Evolutionary conservation across 2,329 filamentous ascomycete species (phyloP).

Genomic region (Nemania sp.): DNA sequence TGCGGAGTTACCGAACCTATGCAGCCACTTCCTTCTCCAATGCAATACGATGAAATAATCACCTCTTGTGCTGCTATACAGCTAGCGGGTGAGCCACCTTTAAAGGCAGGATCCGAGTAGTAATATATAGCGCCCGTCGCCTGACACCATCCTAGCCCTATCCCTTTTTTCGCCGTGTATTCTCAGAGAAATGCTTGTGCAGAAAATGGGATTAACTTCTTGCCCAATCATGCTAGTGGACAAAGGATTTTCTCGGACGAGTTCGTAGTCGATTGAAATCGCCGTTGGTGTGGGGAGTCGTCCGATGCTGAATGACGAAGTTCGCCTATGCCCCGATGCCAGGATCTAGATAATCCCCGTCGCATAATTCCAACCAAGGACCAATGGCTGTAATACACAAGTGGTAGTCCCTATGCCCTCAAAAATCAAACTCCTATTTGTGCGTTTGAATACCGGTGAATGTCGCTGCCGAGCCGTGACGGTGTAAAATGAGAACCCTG

Average conservation of each 20-base stretch:
- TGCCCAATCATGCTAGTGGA: conserved; percentile 12
- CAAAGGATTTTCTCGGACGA: conserved; percentile 18
- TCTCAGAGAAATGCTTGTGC: conserved; percentile 28
- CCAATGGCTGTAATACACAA: conserved; percentile 29
- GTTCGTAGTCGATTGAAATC: conserved; percentile 24
- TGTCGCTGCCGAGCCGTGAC: conserved; percentile 39
- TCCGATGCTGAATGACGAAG: conserved; percentile 30
- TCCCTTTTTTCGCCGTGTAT: conserved; percentile 36
- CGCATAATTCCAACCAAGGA: conserved; percentile 29
- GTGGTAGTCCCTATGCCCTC: conserved; percentile 24
- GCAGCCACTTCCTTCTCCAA: conserved; percentile 36
- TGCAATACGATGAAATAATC: conserved; percentile 39
- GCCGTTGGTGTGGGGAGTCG: conserved; percentile 20
- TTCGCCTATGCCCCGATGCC: conserved; percentile 30
- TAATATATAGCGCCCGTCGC: conserved; percentile 39
- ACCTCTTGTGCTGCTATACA: conserved; percentile 19
- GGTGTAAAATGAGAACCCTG: conserved; percentile 42
- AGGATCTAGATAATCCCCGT: conserved; percentile 23
- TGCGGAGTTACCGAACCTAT: conserved; percentile 37
- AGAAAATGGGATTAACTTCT: conserved; percentile 30
- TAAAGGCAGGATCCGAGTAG: conserved; percentile 31
- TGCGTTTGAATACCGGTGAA: conserved; percentile 33
- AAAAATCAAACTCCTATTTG: conserved; percentile 38
- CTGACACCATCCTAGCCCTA: conserved; percentile 26
- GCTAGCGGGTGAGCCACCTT: conserved; percentile 23